phyloP scores from a whole-genome alignment of 768 basidiomycete genomes.

The Hypholoma fasciculare region DNA sequence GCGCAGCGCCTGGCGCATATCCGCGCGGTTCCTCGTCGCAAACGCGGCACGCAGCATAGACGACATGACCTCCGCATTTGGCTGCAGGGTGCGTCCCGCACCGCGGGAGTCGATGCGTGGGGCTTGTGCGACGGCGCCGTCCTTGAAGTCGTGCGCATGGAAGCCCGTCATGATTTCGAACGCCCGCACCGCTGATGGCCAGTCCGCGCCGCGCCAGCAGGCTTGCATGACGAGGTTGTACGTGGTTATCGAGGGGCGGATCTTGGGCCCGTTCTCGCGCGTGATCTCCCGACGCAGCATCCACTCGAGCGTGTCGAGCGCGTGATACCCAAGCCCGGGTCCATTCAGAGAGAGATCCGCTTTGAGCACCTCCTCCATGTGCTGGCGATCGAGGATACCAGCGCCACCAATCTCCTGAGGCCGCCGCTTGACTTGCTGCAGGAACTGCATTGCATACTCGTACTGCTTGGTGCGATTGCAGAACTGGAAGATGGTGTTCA shows the following conservation, averaged over 20 bases:
- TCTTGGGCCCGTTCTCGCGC: conserved; percentile 41
- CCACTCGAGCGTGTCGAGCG: conserved; percentile 66
- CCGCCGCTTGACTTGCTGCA: conserved; percentile 56
- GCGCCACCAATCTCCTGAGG: conserved; percentile 36
- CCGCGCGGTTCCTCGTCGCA: conserved; percentile 44
- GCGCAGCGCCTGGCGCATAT: conserved; percentile 62
- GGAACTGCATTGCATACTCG: conserved; percentile 53
- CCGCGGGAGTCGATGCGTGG: conserved; percentile 44
- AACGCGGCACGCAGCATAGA: conserved; percentile 60
- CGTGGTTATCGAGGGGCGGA: conserved; percentile 48
- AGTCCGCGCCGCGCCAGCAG: conserved; percentile 67
- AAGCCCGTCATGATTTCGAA: conserved; percentile 79
- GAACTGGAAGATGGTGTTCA: conserved; percentile 55
- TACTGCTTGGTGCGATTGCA: conserved; percentile 53
- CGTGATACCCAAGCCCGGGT: conserved; percentile 41
- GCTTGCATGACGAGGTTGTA: conserved; percentile 63
- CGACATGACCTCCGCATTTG: conserved; percentile 56
- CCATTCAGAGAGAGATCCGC: conserved; percentile 48
- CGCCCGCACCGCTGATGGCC: conserved; percentile 52
- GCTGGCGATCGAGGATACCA: conserved; percentile 46
- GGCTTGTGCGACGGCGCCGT: conserved; percentile 34
- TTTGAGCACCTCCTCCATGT: conserved; percentile 63
- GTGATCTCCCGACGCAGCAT: conserved; percentile 58
- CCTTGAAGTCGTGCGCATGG: conserved; percentile 52
- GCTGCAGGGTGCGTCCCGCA: conserved; percentile 43